Evolutionary conservation across 176 grass and related monocot genomes (phyloP).

Genomic region (Carex littledalei): DNA sequence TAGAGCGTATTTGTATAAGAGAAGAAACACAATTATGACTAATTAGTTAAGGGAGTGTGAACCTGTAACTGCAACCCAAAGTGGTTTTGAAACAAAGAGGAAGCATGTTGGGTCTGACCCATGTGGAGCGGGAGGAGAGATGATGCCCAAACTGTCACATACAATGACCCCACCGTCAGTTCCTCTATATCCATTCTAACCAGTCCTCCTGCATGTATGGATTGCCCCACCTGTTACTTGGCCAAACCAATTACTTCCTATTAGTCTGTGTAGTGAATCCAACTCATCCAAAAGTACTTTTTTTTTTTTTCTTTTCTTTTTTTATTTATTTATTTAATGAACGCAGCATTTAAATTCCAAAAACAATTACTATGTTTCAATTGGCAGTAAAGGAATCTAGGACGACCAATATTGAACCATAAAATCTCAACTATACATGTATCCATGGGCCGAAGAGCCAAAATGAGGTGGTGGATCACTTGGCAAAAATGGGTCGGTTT

Average conservation of each 20-base stretch:
- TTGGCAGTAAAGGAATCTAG: neutral
- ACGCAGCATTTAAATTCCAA: neutral
- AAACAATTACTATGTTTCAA: neutral
- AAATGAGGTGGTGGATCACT: too few relatives aligned
- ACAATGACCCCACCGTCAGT: slow-evolving; percentile 46
- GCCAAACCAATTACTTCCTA: neutral
- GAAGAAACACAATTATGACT: neutral
- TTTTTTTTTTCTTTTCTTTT: neutral
- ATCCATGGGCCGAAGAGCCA: too few relatives aligned
- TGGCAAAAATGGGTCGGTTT: too few relatives aligned
- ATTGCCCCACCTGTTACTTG: slow-evolving; percentile 49
- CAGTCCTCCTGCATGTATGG: slow-evolving; percentile 74
- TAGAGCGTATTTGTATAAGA: neutral
- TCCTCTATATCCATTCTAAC: slow-evolving; percentile 64
- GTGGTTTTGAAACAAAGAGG: slow-evolving; percentile 45
- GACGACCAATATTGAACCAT: neutral
- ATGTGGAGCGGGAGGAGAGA: slow-evolving; percentile 83
- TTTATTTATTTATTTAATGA: neutral
- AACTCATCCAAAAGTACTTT: neutral
- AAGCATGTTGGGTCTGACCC: slow-evolving; percentile 69
- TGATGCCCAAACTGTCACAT: slow-evolving; percentile 85
- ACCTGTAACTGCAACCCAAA: slow-evolving; percentile 80
- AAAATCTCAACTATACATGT: neutral
- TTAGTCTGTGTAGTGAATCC: neutral
- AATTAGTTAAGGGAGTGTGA: neutral